Conservation (phyloP, 2,329 filamentous ascomycete species). For the Uncinocarpus reesii region DNA sequence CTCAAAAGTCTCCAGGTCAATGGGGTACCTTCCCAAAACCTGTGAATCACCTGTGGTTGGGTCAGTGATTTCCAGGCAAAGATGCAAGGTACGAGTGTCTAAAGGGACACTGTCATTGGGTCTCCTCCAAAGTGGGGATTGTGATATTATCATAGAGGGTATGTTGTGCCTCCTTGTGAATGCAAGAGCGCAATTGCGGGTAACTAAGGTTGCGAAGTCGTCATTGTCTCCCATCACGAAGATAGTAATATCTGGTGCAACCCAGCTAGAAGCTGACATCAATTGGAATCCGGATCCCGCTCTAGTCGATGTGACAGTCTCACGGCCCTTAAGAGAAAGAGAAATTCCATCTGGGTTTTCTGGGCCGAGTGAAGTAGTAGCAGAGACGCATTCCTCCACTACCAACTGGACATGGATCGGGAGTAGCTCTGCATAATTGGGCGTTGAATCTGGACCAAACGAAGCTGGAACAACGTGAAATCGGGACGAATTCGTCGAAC, state of each 20-base stretch:
- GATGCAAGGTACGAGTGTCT: slow-evolving; percentile 35
- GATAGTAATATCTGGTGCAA: slow-evolving; percentile 38
- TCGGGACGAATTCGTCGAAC: slow-evolving; percentile 34
- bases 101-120: slow-evolving; percentile 28
- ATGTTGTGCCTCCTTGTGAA: slow-evolving; percentile 38
- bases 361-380: slow-evolving; percentile 23
- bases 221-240: slow-evolving; percentile 35
- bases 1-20: slow-evolving; percentile 40
- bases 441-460: slow-evolving; percentile 36
- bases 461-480: slow-evolving; percentile 42
- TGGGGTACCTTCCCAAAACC: slow-evolving; percentile 33
- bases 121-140: slow-evolving; percentile 35
- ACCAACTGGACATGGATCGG: slow-evolving; percentile 40
- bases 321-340: slow-evolving; percentile 33
- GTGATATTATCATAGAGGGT: slow-evolving; percentile 37
- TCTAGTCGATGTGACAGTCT: slow-evolving; percentile 31
- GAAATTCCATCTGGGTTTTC: slow-evolving; percentile 23
- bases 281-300: slow-evolving; percentile 30
- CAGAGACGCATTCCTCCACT: slow-evolving; percentile 38
- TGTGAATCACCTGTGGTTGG: slow-evolving; percentile 26
- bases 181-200: slow-evolving; percentile 27
- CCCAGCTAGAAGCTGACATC: slow-evolving; percentile 34
- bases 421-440: slow-evolving; percentile 41
- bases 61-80: slow-evolving; percentile 35
- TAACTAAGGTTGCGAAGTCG: slow-evolving; percentile 21